phyloP scores from a whole-genome alignment of 1,284 basidiomycete species.

The Heterobasidion occidentale region DNA sequence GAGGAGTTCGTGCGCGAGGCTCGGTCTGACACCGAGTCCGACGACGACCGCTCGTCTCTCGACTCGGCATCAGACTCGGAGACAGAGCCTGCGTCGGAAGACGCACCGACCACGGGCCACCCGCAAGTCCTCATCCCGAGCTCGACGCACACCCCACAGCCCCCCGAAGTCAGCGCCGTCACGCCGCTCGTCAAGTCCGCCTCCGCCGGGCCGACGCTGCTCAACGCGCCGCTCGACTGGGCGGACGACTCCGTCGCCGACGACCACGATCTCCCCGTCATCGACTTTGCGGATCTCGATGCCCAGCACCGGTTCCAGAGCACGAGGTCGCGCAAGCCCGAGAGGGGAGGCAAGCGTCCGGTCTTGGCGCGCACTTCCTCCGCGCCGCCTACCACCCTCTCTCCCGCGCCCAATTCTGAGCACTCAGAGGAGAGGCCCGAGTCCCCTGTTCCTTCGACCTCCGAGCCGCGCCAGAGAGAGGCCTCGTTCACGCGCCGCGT shows the following conservation, averaged over 20 bases:
- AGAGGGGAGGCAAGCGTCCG: background rate
- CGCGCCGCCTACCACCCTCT: constrained; percentile 13
- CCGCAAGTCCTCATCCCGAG: constrained; percentile 49
- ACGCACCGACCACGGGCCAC: constrained; percentile 39
- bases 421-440: constrained; percentile 4
- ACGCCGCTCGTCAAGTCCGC: background rate
- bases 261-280: constrained; percentile 59
- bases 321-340: constrained; percentile 9
- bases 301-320: constrained; percentile 12
- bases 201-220: constrained; percentile 3
- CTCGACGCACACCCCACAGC: constrained; percentile 51
- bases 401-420: constrained; percentile 7
- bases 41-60: constrained; percentile 46
- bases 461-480: background rate
- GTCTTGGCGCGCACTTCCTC: constrained; percentile 6
- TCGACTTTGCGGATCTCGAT: constrained; percentile 70
- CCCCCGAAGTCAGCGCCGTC: constrained; percentile 17
- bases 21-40: constrained; percentile 56
- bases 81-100: constrained; percentile 55
- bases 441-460: constrained; percentile 2
- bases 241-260: constrained; percentile 80
- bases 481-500: constrained; percentile 24
- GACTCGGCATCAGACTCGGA: constrained; percentile 62
- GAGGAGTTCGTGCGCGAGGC: constrained; percentile 67
- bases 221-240: constrained; percentile 39